Conservation (phyloP, 2,329 filamentous ascomycete genomes). For the Tolypocladium tundrense region DNA sequence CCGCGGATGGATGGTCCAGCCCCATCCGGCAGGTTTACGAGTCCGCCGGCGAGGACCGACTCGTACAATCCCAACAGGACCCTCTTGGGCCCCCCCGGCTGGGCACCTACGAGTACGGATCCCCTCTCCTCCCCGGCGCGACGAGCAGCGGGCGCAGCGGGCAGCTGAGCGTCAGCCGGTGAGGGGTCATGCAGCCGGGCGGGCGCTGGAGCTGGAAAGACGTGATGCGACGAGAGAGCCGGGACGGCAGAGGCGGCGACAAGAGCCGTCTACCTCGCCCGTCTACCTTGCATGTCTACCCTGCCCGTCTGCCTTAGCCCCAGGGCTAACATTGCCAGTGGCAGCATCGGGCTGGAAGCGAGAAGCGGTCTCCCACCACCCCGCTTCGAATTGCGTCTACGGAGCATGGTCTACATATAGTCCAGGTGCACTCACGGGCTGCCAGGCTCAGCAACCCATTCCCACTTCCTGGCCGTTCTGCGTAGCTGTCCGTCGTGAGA, state of each 20-base stretch:
- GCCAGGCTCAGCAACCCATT: background rate
- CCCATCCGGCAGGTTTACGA: background rate
- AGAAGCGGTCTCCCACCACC: background rate
- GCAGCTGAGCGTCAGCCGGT: background rate
- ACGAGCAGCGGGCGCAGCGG: background rate
- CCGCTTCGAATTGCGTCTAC: background rate
- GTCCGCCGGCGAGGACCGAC: too few species aligned
- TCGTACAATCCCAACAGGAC: too few species aligned
- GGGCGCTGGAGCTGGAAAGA: background rate
- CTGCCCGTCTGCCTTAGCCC: background rate
- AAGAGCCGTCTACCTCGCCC: too few species aligned
- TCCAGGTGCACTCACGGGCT: background rate
- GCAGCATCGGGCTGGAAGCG: background rate
- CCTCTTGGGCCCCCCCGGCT: too few species aligned
- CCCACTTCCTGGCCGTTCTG: background rate
- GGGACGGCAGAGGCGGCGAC: background rate
- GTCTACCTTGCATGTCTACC: too few species aligned
- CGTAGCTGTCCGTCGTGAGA: background rate
- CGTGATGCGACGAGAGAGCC: background rate
- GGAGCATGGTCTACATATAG: too few species aligned
- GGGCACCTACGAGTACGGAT: background rate
- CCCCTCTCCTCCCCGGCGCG: too few species aligned
- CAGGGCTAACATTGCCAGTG: background rate
- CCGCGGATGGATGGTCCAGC: background rate
- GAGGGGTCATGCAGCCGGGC: background rate